Percentiles rank a stretch among this genome's conserved stretches.
Conservation (phyloP, 2,329 filamentous ascomycete species). For the Nigrospora sphaerica region DNA sequence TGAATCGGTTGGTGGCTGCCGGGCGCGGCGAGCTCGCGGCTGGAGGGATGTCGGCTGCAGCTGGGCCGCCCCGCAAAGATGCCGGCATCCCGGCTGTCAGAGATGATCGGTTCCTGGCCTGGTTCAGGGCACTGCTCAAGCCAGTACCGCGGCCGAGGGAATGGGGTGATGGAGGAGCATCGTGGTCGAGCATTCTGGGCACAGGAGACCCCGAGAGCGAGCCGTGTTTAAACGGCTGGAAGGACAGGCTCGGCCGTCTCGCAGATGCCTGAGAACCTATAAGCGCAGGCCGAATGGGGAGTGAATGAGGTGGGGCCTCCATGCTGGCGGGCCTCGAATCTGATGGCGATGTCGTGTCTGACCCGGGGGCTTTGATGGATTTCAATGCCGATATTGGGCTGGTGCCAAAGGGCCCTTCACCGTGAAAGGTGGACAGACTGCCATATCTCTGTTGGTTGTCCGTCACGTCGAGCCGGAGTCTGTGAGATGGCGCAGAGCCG, state of each 20-base stretch:
- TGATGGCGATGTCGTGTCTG: constrained; percentile 53
- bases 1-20: constrained; percentile 72
- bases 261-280: constrained; percentile 45
- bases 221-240: constrained; percentile 93
- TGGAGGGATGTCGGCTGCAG: constrained; percentile 53
- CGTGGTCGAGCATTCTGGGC: constrained; percentile 40
- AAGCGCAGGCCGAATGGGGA: constrained; percentile 39
- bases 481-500: constrained; percentile 68
- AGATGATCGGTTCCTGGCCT: constrained; percentile 63
- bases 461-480: constrained; percentile 34
- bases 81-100: constrained; percentile 70
- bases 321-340: constrained; percentile 40
- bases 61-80: constrained; percentile 60
- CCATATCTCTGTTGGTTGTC: constrained; percentile 79
- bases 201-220: constrained; percentile 84
- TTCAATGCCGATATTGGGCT: constrained; percentile 81
- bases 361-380: constrained; percentile 56
- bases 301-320: constrained; percentile 40
- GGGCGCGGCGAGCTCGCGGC: constrained; percentile 73
- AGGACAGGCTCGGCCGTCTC: constrained; percentile 77
- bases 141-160: constrained; percentile 42
- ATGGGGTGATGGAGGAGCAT: constrained; percentile 48
- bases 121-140: constrained; percentile 38
- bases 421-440: constrained; percentile 83
- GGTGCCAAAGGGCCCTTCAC: constrained; percentile 67